Base-by-base conservation (phyloP, 805 yeast species). In the Torulaspora quercuum region DNA sequence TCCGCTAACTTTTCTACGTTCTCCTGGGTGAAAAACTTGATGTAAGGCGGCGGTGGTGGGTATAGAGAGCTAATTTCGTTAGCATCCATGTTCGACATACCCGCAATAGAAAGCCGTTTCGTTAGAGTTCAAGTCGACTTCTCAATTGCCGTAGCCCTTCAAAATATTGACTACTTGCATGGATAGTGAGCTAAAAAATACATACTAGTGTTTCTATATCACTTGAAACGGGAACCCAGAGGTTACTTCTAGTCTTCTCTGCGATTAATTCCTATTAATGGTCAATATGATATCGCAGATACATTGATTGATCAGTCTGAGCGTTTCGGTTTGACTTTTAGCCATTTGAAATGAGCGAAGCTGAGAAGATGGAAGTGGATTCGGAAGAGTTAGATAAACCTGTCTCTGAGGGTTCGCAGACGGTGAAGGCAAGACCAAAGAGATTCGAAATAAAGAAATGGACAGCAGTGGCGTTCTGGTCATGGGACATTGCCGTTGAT, bases 391-490 rank as follows among this genome's bases (percentile, higher is more conserved):
- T 35, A 22, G 40, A 32, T 11, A 30, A 25, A 12, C 19, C 29
- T 7, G 27, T 17, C 7, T 33, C 25, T 9, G 43, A 35, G 12
- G 31, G 40, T 24, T 26, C 34, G 22, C 14, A 33, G 35, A 41
- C 44, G 8, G 29, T 44, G 24, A 57, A 50, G 32, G 33, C 55
- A 6, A 65, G 42, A 41, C 78, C 82, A 67, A 83, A 82, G 60
- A 73, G 85, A 52, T 89, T 92, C 53, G 97, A 90, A 59, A 89
- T 92, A 25, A 85, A 87, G 59, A 92, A 89, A 69, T 90, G 98
- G 97, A 88, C 95, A 9, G 97, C 97, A 0, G 98, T 92, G 32
- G 97, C 97, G n/a, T 87, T 92, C 59, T 92, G 99, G 99, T 87
- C 97, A 0, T 92, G 98, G 98, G 95, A 87, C 64, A 83, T 87